Conservation (phyloP, 345 rosid species). For the Moricandia moricandioides region DNA sequence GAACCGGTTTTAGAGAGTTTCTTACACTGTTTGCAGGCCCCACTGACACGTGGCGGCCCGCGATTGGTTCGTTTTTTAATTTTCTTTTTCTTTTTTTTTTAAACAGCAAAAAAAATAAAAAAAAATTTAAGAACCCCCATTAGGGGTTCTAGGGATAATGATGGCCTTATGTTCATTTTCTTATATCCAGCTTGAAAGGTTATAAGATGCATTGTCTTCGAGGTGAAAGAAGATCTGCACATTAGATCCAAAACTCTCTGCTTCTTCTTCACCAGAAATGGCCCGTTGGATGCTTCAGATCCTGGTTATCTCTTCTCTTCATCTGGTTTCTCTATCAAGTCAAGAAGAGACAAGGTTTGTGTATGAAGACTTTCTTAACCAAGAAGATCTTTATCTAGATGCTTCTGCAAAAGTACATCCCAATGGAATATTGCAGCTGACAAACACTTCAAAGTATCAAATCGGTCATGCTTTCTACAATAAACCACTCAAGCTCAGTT, state of each 20-base stretch:
- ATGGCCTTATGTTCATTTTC: too few species aligned
- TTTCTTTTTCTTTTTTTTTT: too few species aligned
- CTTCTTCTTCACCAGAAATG: neutral
- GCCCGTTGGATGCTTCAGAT: neutral
- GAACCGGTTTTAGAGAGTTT: too few species aligned
- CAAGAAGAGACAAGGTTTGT: neutral
- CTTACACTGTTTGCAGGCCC: too few species aligned
- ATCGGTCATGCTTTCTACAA: neutral
- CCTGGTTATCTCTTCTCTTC: neutral
- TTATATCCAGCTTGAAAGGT: neutral
- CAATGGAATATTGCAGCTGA: neutral
- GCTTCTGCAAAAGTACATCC: neutral
- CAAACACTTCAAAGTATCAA: neutral
- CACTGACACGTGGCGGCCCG: too few species aligned
- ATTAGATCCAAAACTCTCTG: neutral
- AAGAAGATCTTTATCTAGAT: neutral
- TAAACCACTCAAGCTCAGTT: neutral
- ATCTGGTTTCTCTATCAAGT: neutral
- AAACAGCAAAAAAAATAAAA: too few species aligned
- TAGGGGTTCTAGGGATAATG: too few species aligned
- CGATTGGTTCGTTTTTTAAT: too few species aligned
- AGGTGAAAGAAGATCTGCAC: neutral
- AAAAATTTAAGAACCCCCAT: too few species aligned
- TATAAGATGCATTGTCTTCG: neutral
- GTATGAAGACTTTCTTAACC: neutral